phyloP scores from a whole-genome alignment of 1,284 basidiomycete species.

The Farysia itapuensis region DNA sequence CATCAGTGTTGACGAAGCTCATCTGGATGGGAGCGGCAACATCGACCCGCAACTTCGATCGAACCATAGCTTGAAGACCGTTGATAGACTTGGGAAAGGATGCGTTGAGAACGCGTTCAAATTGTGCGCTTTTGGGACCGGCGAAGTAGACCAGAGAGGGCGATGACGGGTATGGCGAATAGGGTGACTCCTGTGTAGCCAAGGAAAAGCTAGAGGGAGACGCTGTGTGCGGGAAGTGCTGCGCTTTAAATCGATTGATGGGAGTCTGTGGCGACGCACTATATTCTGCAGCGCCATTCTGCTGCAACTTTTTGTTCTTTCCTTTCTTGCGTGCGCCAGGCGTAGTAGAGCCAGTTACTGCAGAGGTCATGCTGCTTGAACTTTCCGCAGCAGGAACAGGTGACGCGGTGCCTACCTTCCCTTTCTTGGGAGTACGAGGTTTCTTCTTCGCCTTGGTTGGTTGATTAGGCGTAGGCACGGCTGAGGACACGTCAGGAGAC shows the following conservation, averaged over 20 bases:
- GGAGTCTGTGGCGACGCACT: constrained; percentile 10
- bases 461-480: too few relatives aligned
- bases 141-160: constrained; percentile 26
- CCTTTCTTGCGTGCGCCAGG: too few relatives aligned
- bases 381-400: too few relatives aligned
- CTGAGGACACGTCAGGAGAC: too few relatives aligned
- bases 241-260: constrained; percentile 4
- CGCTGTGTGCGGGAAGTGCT: constrained; percentile 1
- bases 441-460: too few relatives aligned
- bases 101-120: constrained; percentile 29
- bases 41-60: constrained; percentile 23
- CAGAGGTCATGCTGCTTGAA: too few relatives aligned
- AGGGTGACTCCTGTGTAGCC: constrained; percentile 12
- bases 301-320: too few relatives aligned
- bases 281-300: too few relatives aligned
- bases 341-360: too few relatives aligned
- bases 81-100: constrained; percentile 12
- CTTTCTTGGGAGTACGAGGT: too few relatives aligned
- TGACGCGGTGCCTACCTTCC: too few relatives aligned
- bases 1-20: constrained; percentile 39
- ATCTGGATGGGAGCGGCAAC: constrained; percentile 18
- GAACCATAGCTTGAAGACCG: constrained; percentile 11
- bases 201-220: constrained; percentile 12
- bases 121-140: constrained; percentile 17
- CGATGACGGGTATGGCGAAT: constrained; percentile 4